Conservation (phyloP, 2,329 filamentous ascomycete genomes). For the Dothistroma pini region DNA sequence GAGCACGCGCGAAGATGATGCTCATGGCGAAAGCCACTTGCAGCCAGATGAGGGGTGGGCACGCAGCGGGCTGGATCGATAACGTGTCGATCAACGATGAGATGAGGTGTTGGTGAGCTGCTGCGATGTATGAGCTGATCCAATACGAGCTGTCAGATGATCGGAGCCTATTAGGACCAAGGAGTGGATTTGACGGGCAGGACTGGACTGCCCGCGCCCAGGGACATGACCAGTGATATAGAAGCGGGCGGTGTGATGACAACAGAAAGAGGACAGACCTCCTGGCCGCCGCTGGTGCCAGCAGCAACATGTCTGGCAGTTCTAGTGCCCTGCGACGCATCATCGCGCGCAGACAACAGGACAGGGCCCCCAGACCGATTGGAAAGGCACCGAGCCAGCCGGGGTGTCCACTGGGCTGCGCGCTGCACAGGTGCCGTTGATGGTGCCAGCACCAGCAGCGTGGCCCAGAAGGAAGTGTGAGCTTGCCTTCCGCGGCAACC, state of each 20-base stretch:
- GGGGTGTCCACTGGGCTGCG: neutral
- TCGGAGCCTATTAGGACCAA: slow-evolving; percentile 18
- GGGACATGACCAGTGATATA: slow-evolving; percentile 24
- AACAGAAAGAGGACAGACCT: slow-evolving; percentile 11
- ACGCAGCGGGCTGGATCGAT: neutral
- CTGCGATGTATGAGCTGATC: neutral
- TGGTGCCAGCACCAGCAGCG: slow-evolving; percentile 8
- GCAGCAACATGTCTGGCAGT: slow-evolving; percentile 1
- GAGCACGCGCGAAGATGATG: slow-evolving; percentile 8
- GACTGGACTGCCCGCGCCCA: slow-evolving; percentile 19
- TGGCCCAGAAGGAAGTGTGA: slow-evolving; percentile 9
- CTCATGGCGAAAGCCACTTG: slow-evolving; percentile 12
- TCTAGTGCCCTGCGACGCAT: slow-evolving; percentile 20
- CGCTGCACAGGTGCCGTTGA: neutral
- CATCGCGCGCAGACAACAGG: slow-evolving; percentile 17
- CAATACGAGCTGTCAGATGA: slow-evolving; percentile 7
- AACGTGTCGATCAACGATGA: neutral
- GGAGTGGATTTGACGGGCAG: slow-evolving; percentile 13
- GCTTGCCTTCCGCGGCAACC: slow-evolving; percentile 18
- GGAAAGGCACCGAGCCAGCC: slow-evolving; percentile 2
- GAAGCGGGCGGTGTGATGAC: slow-evolving; percentile 24
- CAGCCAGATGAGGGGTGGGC: neutral
- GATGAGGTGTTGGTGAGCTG: slow-evolving; percentile 9
- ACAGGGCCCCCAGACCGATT: slow-evolving; percentile 11
- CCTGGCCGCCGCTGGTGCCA: slow-evolving; percentile 3